Percentiles rank a stretch among this genome's conserved stretches.
These are phyloP conservation scores for Cenococcum geophilum DNA, from an alignment of 495 filamentous ascomycete species.

Conservation along the genomic window DNA sequence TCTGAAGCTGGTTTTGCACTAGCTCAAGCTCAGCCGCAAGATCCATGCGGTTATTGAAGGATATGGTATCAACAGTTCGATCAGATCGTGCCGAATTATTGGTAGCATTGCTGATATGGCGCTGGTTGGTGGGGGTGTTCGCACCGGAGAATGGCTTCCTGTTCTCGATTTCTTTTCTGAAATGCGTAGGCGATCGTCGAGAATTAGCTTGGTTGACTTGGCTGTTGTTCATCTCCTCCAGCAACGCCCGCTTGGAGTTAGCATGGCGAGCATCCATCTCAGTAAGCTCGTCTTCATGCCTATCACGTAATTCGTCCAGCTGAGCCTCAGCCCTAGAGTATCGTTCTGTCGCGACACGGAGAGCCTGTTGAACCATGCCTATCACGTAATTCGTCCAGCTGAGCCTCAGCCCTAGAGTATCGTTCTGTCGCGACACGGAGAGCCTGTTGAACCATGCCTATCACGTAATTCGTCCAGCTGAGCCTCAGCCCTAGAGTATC, in stretches of 20 bases:
- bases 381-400: slow-evolving; percentile 70
- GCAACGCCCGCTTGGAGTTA: slow-evolving; percentile 61
- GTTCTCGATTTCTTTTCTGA: slow-evolving; percentile 64
- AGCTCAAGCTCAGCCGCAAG: slow-evolving; percentile 85
- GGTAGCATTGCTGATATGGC: slow-evolving; percentile 61
- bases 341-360: slow-evolving; percentile 79
- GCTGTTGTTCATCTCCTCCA: slow-evolving; percentile 86
- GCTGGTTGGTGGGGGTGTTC: slow-evolving; percentile 66
- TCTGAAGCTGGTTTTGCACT: slow-evolving; percentile 89
- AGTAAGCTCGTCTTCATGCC: slow-evolving; percentile 64
- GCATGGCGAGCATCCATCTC: slow-evolving; percentile 68
- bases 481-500: slow-evolving; percentile 72
- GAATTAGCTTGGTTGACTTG: slow-evolving; percentile 53
- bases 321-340: slow-evolving; percentile 79
- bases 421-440: slow-evolving; percentile 80
- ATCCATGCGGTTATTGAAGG: slow-evolving; percentile 86
- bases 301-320: slow-evolving; percentile 66
- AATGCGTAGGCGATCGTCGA: slow-evolving; percentile 70
- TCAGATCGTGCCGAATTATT: slow-evolving; percentile 83
- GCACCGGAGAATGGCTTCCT: slow-evolving; percentile 47
- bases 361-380: too few relatives aligned
- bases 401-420: slow-evolving; percentile 73
- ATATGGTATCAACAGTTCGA: slow-evolving; percentile 78
- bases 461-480: slow-evolving; percentile 74
- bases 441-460: too few relatives aligned